Conservation (phyloP, 306 rosid genomes). For the Bauhinia variegata region DNA sequence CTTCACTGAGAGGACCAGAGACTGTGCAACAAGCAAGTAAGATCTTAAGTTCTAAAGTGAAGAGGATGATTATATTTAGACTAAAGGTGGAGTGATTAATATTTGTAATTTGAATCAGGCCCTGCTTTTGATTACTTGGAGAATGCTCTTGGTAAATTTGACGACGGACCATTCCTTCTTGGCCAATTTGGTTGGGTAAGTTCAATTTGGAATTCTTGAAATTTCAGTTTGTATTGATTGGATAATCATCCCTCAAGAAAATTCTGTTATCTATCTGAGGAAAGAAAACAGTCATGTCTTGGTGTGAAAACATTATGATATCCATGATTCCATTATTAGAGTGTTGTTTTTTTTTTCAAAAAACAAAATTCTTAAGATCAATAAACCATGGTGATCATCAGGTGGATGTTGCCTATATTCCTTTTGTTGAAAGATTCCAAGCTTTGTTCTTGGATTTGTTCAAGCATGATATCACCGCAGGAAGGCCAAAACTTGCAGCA, state of each 20-base stretch:
- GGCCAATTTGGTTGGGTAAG: conserved; percentile 66
- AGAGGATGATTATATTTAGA: not conserved
- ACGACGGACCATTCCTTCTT: conserved; percentile 66
- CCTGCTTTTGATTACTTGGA: conserved; percentile 67
- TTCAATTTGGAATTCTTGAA: not conserved
- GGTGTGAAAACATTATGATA: too few relatives aligned
- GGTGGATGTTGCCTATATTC: conserved; percentile 77
- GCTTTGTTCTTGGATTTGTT: conserved; percentile 48
- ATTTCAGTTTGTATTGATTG: not conserved
- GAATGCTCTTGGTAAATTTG: conserved; percentile 56
- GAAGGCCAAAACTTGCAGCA: conserved; percentile 73
- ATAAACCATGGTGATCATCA: conserved; percentile 40
- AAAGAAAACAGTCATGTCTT: too few relatives aligned
- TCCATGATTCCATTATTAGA: not conserved
- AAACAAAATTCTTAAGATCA: conserved; percentile 25
- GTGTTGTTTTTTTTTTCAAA: conserved; percentile 8
- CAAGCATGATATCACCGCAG: conserved; percentile 66
- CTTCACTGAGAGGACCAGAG: conserved; percentile 41
- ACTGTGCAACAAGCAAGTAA: conserved; percentile 36
- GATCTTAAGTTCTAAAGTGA: conserved; percentile 16
- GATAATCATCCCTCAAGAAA: not conserved
- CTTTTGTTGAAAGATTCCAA: conserved; percentile 73
- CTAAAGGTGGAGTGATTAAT: not conserved
- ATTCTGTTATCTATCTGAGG: too few relatives aligned
- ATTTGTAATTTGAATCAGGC: conserved; percentile 35